These are phyloP conservation scores for Daedaleopsis sinensis DNA, from an alignment of 768 basidiomycete species.

Conservation along the genomic window DNA sequence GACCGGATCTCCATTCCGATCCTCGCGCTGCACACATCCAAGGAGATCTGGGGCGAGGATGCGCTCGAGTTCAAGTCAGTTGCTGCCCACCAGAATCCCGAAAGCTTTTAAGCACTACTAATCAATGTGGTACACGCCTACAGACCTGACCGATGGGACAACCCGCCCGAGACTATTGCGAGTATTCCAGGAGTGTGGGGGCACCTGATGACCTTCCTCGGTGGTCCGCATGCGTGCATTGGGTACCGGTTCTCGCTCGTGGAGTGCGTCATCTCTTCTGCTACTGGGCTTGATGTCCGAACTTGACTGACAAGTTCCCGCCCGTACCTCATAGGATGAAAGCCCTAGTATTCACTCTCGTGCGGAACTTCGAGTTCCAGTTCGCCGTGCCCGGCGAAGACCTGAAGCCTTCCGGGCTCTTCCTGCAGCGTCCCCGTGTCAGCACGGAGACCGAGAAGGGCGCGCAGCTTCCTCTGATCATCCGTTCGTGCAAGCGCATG, in stretches of 20 bases:
- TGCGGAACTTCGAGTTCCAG: conserved; percentile 35
- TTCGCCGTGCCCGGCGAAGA: conserved; percentile 29
- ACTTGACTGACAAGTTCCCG: neutral
- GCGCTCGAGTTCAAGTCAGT: conserved; percentile 61
- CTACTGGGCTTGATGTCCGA: neutral
- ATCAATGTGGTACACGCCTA: neutral
- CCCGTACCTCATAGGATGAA: conserved; percentile 28
- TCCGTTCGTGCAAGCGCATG: conserved; percentile 15
- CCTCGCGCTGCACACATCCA: conserved; percentile 51
- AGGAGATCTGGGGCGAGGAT: conserved; percentile 65
- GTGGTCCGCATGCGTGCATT: conserved; percentile 67
- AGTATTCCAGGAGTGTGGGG: conserved; percentile 63
- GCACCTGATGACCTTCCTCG: conserved; percentile 62
- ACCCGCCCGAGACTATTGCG: conserved; percentile 44
- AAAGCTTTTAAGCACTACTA: neutral
- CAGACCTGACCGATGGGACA: conserved; percentile 69
- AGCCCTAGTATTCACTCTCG: conserved; percentile 33
- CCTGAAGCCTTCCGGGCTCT: conserved; percentile 18
- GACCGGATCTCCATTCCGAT: conserved; percentile 51
- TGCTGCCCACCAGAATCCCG: neutral
- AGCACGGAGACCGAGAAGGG: conserved; percentile 17
- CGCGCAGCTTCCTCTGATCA: conserved; percentile 24
- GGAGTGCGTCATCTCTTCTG: conserved; percentile 45
- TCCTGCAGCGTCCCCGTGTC: conserved; percentile 26
- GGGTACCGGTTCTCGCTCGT: conserved; percentile 66